phyloP scores from a whole-genome alignment of 2,329 filamentous ascomycete species.

The Clonostachys byssicola region DNA sequence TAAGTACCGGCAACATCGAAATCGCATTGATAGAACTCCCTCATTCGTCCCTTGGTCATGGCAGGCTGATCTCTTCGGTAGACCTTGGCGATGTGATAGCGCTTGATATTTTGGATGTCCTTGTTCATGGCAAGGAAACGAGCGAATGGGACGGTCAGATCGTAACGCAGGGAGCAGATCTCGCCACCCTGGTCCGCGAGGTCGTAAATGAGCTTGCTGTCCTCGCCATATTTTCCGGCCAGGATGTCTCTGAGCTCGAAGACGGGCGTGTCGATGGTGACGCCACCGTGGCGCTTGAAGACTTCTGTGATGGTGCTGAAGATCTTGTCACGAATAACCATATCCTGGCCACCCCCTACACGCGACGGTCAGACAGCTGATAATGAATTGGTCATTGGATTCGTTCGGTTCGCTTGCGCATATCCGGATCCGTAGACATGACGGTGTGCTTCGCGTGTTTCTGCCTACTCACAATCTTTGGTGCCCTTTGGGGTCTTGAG shows the following conservation, averaged over 20 bases:
- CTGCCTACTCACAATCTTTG: conserved; percentile 60
- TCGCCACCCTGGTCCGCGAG: conserved; percentile 84
- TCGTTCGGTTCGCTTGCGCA: too few species aligned
- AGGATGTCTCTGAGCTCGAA: conserved; percentile 87
- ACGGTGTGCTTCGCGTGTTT: too few species aligned
- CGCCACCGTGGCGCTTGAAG: conserved; percentile 80
- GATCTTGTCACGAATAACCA: conserved; percentile 77
- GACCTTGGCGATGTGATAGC: conserved; percentile 94
- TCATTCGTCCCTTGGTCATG: conserved; percentile 75
- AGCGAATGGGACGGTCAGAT: conserved; percentile 85
- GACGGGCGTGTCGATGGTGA: conserved; percentile 76
- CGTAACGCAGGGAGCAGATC: conserved; percentile 70
- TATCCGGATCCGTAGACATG: too few species aligned
- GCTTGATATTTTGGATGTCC: conserved; percentile 77
- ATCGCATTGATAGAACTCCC: conserved; percentile 97
- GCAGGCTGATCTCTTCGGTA: conserved; percentile 44
- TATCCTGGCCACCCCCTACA: conserved; percentile 64
- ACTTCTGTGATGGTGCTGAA: conserved; percentile 71
- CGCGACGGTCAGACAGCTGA: background rate
- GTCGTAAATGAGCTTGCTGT: conserved; percentile 89
- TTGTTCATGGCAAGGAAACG: conserved; percentile 89
- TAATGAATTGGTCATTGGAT: too few species aligned
- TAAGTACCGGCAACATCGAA: conserved; percentile 89
- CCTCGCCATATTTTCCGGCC: conserved; percentile 87
- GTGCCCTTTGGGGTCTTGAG: conserved; percentile 91